Evolutionary conservation across 2,329 filamentous ascomycete genomes (phyloP).

Genomic region (Pseudogymnoascus verrucosus): DNA sequence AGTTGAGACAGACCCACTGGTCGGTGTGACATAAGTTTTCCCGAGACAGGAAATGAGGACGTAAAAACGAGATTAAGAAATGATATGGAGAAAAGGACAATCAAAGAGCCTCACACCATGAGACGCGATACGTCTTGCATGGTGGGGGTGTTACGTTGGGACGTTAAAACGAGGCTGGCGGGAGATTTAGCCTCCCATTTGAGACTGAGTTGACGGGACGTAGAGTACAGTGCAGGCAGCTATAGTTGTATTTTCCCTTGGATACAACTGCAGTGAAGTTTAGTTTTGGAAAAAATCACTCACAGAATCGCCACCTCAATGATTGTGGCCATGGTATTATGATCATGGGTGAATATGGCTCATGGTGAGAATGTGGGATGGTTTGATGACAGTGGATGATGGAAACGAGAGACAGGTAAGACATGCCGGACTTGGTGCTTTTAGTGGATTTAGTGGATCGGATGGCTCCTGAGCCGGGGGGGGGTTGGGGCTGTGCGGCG

Average conservation of each 20-base stretch:
- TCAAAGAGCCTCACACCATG: neutral
- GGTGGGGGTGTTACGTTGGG: neutral
- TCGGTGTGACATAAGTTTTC: neutral
- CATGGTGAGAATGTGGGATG: too few relatives aligned
- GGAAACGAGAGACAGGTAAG: too few relatives aligned
- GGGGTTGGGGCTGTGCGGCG: too few relatives aligned
- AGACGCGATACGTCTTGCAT: neutral
- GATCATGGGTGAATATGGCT: too few relatives aligned
- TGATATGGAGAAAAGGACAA: neutral
- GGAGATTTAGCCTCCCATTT: neutral
- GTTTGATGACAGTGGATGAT: too few relatives aligned
- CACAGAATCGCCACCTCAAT: neutral
- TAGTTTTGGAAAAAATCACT: neutral
- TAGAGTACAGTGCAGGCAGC: neutral
- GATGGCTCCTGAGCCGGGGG: too few relatives aligned
- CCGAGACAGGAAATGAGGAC: neutral
- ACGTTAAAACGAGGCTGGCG: neutral
- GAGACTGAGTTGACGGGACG: neutral
- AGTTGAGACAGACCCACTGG: neutral
- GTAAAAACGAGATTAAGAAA: neutral
- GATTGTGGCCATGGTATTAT: neutral
- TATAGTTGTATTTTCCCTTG: neutral
- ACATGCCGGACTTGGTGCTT: too few relatives aligned
- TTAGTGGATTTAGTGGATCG: too few relatives aligned
- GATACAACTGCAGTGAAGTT: neutral